phyloP scores from a whole-genome alignment of 2,329 filamentous ascomycete species.

The Chaetomium olivaceum region DNA sequence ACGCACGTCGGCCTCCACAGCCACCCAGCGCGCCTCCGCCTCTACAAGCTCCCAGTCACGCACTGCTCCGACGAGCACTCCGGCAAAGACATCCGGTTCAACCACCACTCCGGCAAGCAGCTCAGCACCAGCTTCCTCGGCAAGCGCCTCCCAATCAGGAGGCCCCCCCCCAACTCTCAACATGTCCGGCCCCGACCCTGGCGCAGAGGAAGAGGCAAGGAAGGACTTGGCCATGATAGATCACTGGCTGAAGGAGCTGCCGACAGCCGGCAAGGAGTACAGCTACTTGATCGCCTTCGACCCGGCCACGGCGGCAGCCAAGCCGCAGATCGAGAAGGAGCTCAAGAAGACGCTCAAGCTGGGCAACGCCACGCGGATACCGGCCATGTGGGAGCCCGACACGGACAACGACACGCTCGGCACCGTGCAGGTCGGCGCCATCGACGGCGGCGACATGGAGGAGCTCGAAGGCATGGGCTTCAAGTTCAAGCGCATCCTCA shows the following conservation, averaged over 20 bases:
- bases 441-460: neutral
- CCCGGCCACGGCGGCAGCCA: neutral
- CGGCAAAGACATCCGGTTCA: too few relatives aligned
- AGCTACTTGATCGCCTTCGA: neutral
- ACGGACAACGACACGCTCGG: neutral
- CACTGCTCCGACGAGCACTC: too few relatives aligned
- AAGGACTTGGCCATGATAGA: neutral
- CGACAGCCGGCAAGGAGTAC: neutral
- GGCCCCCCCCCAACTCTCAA: neutral
- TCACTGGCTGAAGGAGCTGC: neutral
- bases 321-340: neutral
- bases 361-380: neutral
- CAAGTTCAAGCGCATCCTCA: neutral
- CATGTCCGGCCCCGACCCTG: neutral
- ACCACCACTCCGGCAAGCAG: neutral
- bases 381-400: neutral
- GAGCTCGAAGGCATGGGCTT: neutral
- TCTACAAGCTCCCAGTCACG: neutral
- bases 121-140: neutral
- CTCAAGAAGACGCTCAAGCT: neutral
- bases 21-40: too few relatives aligned
- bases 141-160: neutral
- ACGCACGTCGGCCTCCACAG: neutral
- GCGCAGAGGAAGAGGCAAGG: neutral
- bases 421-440: neutral